Conservation (phyloP, 2,329 filamentous ascomycete genomes). For the Colletotrichum lindemuthianum region DNA sequence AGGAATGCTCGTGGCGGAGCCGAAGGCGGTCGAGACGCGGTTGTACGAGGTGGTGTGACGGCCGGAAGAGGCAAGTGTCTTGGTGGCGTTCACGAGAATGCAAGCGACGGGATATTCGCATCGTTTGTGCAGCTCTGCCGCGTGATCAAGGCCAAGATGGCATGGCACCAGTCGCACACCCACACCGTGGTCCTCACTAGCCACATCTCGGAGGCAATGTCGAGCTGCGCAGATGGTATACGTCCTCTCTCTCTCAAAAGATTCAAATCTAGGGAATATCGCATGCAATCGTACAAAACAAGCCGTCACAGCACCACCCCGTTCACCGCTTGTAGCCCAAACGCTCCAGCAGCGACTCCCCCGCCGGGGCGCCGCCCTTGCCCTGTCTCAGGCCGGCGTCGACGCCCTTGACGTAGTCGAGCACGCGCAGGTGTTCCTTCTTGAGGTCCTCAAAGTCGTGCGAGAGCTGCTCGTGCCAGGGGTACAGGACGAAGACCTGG, state of each 20-base stretch:
- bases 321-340: slow-evolving; percentile 36
- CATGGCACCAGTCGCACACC: too few species aligned
- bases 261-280: slow-evolving; percentile 21
- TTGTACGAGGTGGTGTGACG: too few species aligned
- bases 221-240: background rate
- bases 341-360: slow-evolving; percentile 33
- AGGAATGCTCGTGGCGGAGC: too few species aligned
- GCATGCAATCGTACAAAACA: slow-evolving; percentile 24
- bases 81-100: too few species aligned
- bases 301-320: too few species aligned
- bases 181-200: too few species aligned
- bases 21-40: too few species aligned
- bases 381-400: slow-evolving; percentile 34
- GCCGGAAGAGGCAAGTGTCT: too few species aligned
- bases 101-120: background rate
- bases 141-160: too few species aligned
- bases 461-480: slow-evolving; percentile 75
- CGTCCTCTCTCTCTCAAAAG: slow-evolving; percentile 18
- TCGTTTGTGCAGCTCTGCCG: background rate
- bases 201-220: background rate
- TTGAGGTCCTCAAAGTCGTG: slow-evolving; percentile 69
- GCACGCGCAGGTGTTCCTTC: slow-evolving; percentile 62
- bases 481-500: slow-evolving; percentile 76
- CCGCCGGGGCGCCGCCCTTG: slow-evolving; percentile 32
- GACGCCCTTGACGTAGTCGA: slow-evolving; percentile 45